Conservation (phyloP, 208 protist genomes). For the Kentomonas sorsogonicus region DNA sequence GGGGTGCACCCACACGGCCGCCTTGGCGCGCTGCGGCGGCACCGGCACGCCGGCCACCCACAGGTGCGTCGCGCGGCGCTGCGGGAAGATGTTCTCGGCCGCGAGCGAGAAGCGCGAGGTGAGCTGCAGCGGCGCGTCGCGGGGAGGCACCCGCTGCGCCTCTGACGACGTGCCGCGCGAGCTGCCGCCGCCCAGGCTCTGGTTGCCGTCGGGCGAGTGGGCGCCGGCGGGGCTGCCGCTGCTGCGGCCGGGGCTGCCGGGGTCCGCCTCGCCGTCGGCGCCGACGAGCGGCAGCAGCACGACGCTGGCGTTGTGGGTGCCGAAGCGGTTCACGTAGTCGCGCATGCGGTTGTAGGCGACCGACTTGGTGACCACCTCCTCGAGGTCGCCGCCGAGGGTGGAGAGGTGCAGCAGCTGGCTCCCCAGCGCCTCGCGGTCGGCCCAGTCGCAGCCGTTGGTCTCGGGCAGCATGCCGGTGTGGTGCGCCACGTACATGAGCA, state of each 20-base stretch:
- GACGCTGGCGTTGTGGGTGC: slow-evolving; percentile 17
- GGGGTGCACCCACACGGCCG: slow-evolving; percentile 34
- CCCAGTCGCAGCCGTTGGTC: not conserved
- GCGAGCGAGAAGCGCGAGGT: slow-evolving; percentile 23
- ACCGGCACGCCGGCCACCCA: slow-evolving; percentile 35
- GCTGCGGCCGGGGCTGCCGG: too few species aligned
- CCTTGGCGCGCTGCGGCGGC: slow-evolving; percentile 9
- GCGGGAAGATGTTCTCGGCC: slow-evolving; percentile 44
- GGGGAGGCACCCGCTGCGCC: not conserved
- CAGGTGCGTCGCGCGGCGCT: slow-evolving; percentile 22
- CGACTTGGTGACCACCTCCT: too few species aligned
- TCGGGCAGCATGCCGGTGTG: slow-evolving; percentile 17
- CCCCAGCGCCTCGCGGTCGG: not conserved
- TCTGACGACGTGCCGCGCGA: not conserved
- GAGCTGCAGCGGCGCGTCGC: slow-evolving; percentile 10
- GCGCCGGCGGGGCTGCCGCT: slow-evolving; percentile 34
- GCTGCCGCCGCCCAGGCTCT: not conserved
- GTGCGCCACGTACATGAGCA: slow-evolving; percentile 26
- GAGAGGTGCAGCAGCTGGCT: not conserved
- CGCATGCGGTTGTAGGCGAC: slow-evolving; percentile 2
- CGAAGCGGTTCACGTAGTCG: not conserved
- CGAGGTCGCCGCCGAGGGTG: not conserved
- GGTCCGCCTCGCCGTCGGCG: too few species aligned
- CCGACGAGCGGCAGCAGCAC: slow-evolving; percentile 22
- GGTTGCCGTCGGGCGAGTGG: slow-evolving; percentile 13